A percentile compares a stretch with the other conserved stretches of the same genome.
These are phyloP conservation scores for Marvania coccoides DNA, from an alignment of 139 green algal species.

Conservation along the genomic window DNA sequence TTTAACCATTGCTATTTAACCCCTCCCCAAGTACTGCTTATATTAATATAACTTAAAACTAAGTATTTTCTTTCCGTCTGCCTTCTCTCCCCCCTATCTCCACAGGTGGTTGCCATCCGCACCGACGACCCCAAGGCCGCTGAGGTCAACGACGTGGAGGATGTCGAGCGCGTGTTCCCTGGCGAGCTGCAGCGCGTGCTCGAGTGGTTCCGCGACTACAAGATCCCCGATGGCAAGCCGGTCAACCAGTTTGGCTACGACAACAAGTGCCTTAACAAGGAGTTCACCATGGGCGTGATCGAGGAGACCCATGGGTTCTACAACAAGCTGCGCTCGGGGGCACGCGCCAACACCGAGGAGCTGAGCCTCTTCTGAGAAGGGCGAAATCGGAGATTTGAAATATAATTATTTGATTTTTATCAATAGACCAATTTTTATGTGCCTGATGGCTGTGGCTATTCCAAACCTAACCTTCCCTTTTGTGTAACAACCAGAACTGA, in stretches of 20 bases:
- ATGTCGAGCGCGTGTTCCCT: conserved; percentile 93
- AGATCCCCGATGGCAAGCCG: conserved; percentile 97
- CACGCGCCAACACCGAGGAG: conserved; percentile 40
- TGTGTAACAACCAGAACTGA: no score
- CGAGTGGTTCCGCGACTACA: conserved; percentile 99
- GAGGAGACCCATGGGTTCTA: conserved; percentile 50
- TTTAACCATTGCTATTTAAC: no score
- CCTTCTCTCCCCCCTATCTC: no score
- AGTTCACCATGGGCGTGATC: conserved; percentile 31
- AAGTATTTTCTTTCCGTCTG: no score
- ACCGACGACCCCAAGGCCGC: conserved; percentile 86
- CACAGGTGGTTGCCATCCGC: conserved; percentile 76
- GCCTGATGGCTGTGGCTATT: no score
- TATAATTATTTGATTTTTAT: no score
- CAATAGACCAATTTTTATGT: no score
- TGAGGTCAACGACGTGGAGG: conserved; percentile 87
- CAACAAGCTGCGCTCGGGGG: conserved; percentile 30
- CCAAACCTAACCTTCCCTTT: no score
- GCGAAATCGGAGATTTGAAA: no score
- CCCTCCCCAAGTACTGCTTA: no score
- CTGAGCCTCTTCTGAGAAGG: conserved; percentile 38
- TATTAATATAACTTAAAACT: no score
- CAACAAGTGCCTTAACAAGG: conserved; percentile 45
- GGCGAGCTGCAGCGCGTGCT: conserved; percentile 89
- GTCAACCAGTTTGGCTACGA: conserved; percentile 91